These are phyloP conservation scores for Hyphopichia khmerensis DNA, from an alignment of 1,139 yeast species.

Conservation along the genomic window DNA sequence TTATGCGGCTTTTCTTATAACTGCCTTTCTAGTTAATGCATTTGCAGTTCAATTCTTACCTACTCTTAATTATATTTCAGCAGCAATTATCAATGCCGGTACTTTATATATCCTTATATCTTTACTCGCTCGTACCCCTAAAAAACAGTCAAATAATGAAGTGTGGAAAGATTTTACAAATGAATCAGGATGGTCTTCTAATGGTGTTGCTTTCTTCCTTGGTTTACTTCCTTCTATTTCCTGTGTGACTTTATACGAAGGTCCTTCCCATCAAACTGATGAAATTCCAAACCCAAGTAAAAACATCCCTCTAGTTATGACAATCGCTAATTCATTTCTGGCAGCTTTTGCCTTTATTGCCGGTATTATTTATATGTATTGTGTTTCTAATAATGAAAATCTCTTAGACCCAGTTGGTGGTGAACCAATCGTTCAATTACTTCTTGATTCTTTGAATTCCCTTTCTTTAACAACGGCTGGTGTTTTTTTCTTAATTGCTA, in stretches of 20 bases:
- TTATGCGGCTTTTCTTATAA: constrained; percentile 15
- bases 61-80: constrained; percentile 16
- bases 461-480: constrained; percentile 26
- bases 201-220: constrained; percentile 27
- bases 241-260: constrained; percentile 24
- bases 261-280: constrained; percentile 32
- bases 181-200: constrained; percentile 28
- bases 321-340: constrained; percentile 21
- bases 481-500: constrained; percentile 18
- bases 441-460: constrained; percentile 24
- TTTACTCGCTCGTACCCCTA: constrained; percentile 20
- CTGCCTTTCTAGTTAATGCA: constrained; percentile 19
- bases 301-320: constrained; percentile 28
- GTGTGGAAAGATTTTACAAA: constrained; percentile 24
- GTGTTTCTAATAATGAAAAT: constrained; percentile 17
- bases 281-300: constrained; percentile 26
- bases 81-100: constrained; percentile 21
- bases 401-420: constrained; percentile 26
- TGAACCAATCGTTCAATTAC: constrained; percentile 27
- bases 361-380: constrained; percentile 27
- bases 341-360: constrained; percentile 21
- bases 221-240: constrained; percentile 29
- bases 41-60: constrained; percentile 20
- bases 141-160: constrained; percentile 21
- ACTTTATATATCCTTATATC: constrained; percentile 25